Percentiles rank a stretch among this genome's conserved stretches.
Evolutionary conservation across 2,329 filamentous ascomycete genomes (phyloP).

Genomic region (Exophiala phaeomuriformis): DNA sequence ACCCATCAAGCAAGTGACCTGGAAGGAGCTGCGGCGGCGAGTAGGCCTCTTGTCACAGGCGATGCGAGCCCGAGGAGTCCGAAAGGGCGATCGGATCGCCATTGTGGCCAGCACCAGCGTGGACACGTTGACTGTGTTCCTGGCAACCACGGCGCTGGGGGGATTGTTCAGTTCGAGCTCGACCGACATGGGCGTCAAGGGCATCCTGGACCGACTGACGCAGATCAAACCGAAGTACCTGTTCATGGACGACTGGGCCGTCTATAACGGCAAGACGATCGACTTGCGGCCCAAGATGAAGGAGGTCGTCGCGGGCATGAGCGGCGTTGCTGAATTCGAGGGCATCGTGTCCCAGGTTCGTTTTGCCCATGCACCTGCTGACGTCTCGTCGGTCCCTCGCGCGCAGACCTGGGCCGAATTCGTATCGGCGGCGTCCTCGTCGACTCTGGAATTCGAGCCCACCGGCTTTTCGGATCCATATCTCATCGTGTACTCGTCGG

Average conservation of each 20-base stretch:
- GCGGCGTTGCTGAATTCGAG: conserved; percentile 52
- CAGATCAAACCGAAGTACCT: conserved; percentile 71
- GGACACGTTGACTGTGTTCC: conserved; percentile 64
- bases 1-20: conserved; percentile 50
- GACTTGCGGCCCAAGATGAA: conserved; percentile 67
- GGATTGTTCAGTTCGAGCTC: conserved; percentile 68
- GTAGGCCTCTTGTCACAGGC: conserved; percentile 58
- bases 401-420: conserved; percentile 39
- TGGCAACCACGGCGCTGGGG: conserved; percentile 63
- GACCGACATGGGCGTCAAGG: conserved; percentile 76
- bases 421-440: conserved; percentile 27
- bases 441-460: conserved; percentile 31
- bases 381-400: conserved; percentile 49
- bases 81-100: conserved; percentile 66
- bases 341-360: conserved; percentile 60
- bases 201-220: conserved; percentile 64
- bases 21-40: conserved; percentile 55
- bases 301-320: conserved; percentile 58
- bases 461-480: conserved; percentile 67
- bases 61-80: conserved; percentile 58
- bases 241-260: conserved; percentile 73
- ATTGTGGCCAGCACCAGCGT: conserved; percentile 68
- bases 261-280: conserved; percentile 71
- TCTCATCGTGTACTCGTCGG: conserved; percentile 68
- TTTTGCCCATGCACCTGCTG: conserved; percentile 50